phyloP scores from a whole-genome alignment of 2,329 filamentous ascomycete genomes.

The Chrysosporium queenslandicum region DNA sequence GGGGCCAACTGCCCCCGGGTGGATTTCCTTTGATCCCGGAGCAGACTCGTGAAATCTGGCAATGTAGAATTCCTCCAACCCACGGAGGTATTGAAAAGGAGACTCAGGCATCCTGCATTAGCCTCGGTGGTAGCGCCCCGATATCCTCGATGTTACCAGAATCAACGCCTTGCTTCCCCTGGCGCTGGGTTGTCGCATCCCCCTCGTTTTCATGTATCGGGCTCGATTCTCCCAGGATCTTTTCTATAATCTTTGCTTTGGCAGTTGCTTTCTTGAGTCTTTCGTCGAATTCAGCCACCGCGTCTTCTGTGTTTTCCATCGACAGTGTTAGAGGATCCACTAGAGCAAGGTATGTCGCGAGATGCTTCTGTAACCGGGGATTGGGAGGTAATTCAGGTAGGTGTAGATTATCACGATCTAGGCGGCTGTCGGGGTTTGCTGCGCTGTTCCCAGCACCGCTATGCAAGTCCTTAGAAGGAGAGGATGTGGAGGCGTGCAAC shows the following conservation, averaged over 20 bases:
- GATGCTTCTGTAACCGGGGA: conserved; percentile 62
- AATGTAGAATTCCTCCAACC: not conserved
- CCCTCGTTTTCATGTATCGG: not conserved
- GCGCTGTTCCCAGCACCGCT: not conserved
- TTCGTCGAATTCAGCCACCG: conserved; percentile 85
- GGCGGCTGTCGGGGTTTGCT: not conserved
- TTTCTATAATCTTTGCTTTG: conserved; percentile 77
- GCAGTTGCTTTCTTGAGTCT: conserved; percentile 70
- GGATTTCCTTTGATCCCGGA: not conserved
- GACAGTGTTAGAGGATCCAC: conserved; percentile 68
- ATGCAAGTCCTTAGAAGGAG: not conserved
- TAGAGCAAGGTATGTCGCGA: conserved; percentile 63
- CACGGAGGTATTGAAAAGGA: not conserved
- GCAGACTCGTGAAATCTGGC: not conserved
- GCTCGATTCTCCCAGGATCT: conserved; percentile 47
- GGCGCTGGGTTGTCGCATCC: conserved; percentile 3
- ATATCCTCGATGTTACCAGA: conserved; percentile 42
- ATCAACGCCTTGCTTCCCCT: conserved; percentile 24
- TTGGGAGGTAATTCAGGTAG: conserved; percentile 13
- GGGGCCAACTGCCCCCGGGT: not conserved
- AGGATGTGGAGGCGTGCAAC: too few relatives aligned
- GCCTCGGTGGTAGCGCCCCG: conserved; percentile 34
- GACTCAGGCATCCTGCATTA: conserved; percentile 13
- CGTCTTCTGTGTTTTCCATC: conserved; percentile 75
- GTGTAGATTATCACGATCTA: not conserved